Evolutionary conservation across 2,329 filamentous ascomycete species (phyloP).

Genomic region (Metarhizium robertsii): DNA sequence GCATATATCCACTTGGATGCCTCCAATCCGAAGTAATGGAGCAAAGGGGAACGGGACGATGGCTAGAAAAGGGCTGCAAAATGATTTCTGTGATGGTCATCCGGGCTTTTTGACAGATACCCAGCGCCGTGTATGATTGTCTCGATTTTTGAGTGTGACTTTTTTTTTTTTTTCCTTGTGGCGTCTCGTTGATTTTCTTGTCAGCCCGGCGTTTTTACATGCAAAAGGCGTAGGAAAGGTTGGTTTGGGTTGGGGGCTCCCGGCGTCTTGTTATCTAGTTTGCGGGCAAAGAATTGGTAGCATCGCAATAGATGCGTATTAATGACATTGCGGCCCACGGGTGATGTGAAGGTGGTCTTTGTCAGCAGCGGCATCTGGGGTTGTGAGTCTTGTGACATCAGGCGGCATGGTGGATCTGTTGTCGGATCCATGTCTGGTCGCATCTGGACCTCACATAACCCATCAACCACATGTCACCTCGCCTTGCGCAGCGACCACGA

Average conservation of each 20-base stretch:
- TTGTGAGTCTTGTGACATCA: too few species aligned
- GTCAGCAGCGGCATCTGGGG: too few species aligned
- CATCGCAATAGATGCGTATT: not conserved
- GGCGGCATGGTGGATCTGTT: too few species aligned
- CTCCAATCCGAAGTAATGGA: conserved; percentile 30
- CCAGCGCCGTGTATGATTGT: not conserved
- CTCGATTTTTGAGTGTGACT: not conserved
- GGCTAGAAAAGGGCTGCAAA: conserved; percentile 2
- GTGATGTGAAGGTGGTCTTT: too few species aligned
- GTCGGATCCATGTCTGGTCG: too few species aligned
- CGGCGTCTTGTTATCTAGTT: not conserved
- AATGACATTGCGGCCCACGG: not conserved
- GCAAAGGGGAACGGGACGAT: not conserved
- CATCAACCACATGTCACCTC: too few species aligned
- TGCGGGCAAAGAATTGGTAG: not conserved
- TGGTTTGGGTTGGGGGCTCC: not conserved
- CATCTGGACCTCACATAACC: too few species aligned
- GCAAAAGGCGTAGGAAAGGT: conserved; percentile 5
- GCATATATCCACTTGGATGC: conserved; percentile 45
- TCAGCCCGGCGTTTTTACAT: conserved; percentile 5
- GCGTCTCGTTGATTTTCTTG: not conserved
- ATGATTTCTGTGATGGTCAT: conserved; percentile 24
- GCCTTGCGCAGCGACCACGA: too few species aligned
- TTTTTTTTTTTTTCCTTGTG: not conserved
- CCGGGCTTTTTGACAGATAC: conserved; percentile 10